These are phyloP conservation scores for Nyctanthes arbortristis DNA, from an alignment of 257 asterid species.

Conservation along the genomic window DNA sequence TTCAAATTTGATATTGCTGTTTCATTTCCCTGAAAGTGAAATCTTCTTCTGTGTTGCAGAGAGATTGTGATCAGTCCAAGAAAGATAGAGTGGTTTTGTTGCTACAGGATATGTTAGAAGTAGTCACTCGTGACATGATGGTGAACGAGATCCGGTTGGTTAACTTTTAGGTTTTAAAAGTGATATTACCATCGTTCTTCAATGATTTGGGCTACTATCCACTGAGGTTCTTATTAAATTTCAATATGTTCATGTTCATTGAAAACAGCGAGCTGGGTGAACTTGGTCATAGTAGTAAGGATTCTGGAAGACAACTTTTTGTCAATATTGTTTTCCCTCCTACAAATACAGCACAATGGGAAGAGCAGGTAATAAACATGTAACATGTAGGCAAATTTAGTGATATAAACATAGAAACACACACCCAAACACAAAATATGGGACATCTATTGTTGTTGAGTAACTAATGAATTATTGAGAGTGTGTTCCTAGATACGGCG, in stretches of 20 bases:
- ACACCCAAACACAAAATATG: background rate
- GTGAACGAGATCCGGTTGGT: conserved; percentile 87
- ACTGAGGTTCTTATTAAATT: conserved; percentile 15
- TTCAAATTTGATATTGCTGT: conserved; percentile 8
- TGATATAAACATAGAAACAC: background rate
- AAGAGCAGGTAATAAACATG: conserved; percentile 67
- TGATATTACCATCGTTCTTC: background rate
- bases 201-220: background rate
- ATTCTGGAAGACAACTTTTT: conserved; percentile 88
- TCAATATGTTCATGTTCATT: conserved; percentile 10
- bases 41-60: conserved; percentile 50
- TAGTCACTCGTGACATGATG: conserved; percentile 95
- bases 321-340: conserved; percentile 43
- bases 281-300: conserved; percentile 78
- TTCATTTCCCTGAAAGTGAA: conserved; percentile 14
- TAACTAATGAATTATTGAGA: conserved; percentile 7
- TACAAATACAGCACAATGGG: conserved; percentile 87
- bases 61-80: conserved; percentile 70
- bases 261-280: conserved; percentile 77
- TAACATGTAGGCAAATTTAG: background rate
- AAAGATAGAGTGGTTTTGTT: conserved; percentile 76
- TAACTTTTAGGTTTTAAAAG: conserved; percentile 12
- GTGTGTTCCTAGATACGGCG: conserved; percentile 70
- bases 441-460: conserved; percentile 13
- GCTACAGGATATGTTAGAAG: conserved; percentile 95